Percentiles rank a stretch among this genome's conserved stretches.
These are phyloP conservation scores for Monsonia emarginata DNA, from an alignment of 441 rosid species.

Conservation along the genomic window DNA sequence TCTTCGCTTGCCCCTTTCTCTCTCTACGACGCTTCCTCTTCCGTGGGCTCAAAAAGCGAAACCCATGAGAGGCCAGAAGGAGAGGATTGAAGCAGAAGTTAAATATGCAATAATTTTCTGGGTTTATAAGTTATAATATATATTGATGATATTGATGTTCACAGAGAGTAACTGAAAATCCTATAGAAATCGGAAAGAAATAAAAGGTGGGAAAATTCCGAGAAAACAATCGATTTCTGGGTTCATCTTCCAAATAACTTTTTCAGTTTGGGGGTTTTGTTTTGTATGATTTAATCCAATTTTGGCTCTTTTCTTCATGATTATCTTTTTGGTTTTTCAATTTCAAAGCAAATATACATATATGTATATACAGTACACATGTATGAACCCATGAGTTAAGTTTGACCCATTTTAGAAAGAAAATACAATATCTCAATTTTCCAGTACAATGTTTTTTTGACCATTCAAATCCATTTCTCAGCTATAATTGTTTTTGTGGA, in stretches of 20 bases:
- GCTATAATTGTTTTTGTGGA: too few species aligned
- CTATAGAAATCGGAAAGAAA: not conserved
- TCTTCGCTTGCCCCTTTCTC: not conserved
- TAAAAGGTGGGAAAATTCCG: not conserved
- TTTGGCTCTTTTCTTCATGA: not conserved
- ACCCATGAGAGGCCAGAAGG: not conserved
- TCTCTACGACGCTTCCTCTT: not conserved
- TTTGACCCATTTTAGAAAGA: too few species aligned
- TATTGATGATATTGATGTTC: not conserved
- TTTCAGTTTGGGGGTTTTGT: not conserved
- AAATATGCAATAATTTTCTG: slow-evolving; percentile 3
- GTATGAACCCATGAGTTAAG: too few species aligned
- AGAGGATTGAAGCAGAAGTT: not conserved
- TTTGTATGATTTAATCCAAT: not conserved
- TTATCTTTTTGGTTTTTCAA: not conserved
- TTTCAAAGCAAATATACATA: not conserved
- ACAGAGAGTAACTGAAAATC: not conserved
- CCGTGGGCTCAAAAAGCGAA: not conserved
- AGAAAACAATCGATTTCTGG: not conserved
- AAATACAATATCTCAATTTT: too few species aligned
- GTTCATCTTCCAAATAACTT: not conserved
- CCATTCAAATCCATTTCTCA: too few species aligned
- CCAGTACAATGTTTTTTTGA: too few species aligned
- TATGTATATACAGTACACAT: too few species aligned
- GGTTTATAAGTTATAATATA: not conserved